Percentiles rank a stretch among this genome's conserved stretches.
Evolutionary conservation across 2,329 filamentous ascomycete genomes (phyloP).

Genomic region (Metarhizium anisopliae): DNA sequence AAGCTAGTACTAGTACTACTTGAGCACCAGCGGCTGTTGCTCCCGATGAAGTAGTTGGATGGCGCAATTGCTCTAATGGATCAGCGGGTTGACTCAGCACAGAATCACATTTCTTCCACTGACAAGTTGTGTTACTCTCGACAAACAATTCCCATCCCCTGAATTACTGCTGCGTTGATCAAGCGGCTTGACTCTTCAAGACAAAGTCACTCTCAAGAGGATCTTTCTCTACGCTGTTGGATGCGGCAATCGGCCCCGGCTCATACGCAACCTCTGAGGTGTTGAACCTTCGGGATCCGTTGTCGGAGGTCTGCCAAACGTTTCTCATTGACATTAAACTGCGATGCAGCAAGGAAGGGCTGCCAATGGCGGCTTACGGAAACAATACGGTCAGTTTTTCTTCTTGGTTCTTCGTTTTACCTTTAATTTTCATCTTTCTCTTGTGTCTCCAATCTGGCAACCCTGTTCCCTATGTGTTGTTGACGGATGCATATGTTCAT

Average conservation of each 20-base stretch:
- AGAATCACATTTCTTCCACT: not conserved
- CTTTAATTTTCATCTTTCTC: not conserved
- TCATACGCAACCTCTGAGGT: not conserved
- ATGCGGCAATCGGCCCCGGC: not conserved
- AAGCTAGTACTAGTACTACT: not conserved
- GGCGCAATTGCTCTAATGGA: not conserved
- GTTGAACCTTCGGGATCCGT: not conserved
- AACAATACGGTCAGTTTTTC: slow-evolving; percentile 21
- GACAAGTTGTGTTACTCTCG: not conserved
- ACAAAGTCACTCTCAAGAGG: not conserved
- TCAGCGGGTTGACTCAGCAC: not conserved
- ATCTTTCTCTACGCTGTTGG: not conserved
- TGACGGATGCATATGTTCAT: not conserved
- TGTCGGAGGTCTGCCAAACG: not conserved
- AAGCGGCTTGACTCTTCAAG: not conserved
- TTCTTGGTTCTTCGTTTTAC: not conserved
- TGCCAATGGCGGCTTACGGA: slow-evolving; percentile 11
- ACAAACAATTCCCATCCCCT: not conserved
- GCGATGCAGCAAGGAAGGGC: slow-evolving; percentile 15
- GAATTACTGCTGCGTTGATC: not conserved
- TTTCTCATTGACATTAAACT: not conserved
- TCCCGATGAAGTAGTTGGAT: not conserved
- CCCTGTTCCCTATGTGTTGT: not conserved
- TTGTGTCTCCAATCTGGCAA: no score
- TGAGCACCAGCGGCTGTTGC: not conserved